Conservation (phyloP, 2,329 filamentous ascomycete species). For the Fusarium poae region DNA sequence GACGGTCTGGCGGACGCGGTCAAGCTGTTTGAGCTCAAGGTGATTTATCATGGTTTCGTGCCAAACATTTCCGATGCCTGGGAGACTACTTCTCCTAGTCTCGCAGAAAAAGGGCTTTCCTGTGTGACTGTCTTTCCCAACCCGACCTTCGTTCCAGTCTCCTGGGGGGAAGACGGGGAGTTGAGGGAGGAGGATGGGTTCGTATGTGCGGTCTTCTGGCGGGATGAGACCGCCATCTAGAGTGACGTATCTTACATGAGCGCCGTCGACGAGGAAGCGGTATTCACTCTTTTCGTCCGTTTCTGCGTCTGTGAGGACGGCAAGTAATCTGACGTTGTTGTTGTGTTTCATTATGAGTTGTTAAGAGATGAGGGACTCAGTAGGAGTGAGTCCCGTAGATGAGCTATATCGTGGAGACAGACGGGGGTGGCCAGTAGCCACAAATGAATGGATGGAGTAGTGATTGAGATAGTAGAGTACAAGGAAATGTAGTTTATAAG, state of each 20-base stretch:
- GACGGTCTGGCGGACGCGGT: slow-evolving; percentile 48
- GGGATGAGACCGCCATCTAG: slow-evolving; percentile 53
- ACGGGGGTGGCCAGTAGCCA: slow-evolving; percentile 19
- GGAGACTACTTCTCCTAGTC: slow-evolving; percentile 46
- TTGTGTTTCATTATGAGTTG: slow-evolving; percentile 33
- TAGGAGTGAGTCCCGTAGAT: not conserved
- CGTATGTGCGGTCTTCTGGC: slow-evolving; percentile 52
- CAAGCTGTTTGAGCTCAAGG: slow-evolving; percentile 49
- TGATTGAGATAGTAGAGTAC: not conserved
- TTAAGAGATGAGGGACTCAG: not conserved
- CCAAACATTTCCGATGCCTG: slow-evolving; percentile 53
- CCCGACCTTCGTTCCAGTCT: slow-evolving; percentile 57
- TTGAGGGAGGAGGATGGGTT: slow-evolving; percentile 49
- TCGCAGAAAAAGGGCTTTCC: slow-evolving; percentile 49
- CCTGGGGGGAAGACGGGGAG: slow-evolving; percentile 56
- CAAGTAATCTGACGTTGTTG: slow-evolving; percentile 46
- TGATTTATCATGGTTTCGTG: slow-evolving; percentile 53
- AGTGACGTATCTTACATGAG: slow-evolving; percentile 57
- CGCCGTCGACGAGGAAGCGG: slow-evolving; percentile 54
- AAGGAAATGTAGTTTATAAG: not conserved
- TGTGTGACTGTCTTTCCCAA: slow-evolving; percentile 47
- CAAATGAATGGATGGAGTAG: not conserved
- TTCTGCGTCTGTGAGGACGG: slow-evolving; percentile 46
- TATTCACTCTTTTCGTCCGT: slow-evolving; percentile 52
- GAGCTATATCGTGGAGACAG: slow-evolving; percentile 4